Evolutionary conservation across 106 monocot genomes (phyloP).

Genomic region (Dendrobium nobile): DNA sequence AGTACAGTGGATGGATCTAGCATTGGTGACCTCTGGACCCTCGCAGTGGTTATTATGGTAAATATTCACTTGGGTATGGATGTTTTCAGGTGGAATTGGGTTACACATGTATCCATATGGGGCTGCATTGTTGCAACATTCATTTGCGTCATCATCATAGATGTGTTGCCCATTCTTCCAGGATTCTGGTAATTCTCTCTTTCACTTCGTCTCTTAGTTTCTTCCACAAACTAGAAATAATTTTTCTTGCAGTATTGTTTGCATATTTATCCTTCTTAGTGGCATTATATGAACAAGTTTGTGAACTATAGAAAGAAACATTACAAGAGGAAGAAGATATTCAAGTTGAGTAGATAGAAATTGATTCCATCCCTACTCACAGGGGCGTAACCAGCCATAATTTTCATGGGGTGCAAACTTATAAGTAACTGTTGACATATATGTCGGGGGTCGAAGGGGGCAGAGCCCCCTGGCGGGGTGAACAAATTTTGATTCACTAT

Average conservation of each 20-base stretch:
- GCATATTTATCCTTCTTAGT: not conserved
- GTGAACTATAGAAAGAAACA: not conserved
- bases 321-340: not conserved
- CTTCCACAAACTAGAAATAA: not conserved
- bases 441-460: no score
- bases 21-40: slow-evolving; percentile 65
- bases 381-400: no score
- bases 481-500: no score
- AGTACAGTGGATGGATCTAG: slow-evolving; percentile 53
- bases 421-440: no score
- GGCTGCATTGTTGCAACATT: slow-evolving; percentile 51
- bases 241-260: not conserved
- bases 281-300: not conserved
- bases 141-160: slow-evolving; percentile 55
- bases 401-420: no score
- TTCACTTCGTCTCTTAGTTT: not conserved
- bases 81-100: slow-evolving; percentile 77
- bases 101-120: slow-evolving; percentile 68
- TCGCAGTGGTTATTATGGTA: slow-evolving; percentile 66
- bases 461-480: no score
- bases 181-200: slow-evolving; percentile 58
- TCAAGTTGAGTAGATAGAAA: not conserved
- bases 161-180: slow-evolving; percentile 41
- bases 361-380: no score
- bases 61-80: slow-evolving; percentile 80